These are phyloP conservation scores for Cryomyces antarcticus DNA, from an alignment of 495 filamentous ascomycete species.

Conservation along the genomic window DNA sequence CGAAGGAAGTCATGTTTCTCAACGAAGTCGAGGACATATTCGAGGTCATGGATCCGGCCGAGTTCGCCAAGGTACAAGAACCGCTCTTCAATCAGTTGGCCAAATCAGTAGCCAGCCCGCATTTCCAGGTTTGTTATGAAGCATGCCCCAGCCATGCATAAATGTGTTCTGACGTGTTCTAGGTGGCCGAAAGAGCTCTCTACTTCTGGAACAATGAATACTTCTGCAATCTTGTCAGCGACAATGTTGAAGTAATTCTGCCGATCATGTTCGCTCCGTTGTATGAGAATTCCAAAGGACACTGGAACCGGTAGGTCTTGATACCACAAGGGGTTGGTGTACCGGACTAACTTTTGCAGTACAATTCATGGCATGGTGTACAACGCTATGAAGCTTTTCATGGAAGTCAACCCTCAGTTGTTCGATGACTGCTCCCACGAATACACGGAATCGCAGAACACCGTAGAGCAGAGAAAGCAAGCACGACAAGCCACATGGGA, in stretches of 20 bases:
- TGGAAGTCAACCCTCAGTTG: constrained; percentile 97
- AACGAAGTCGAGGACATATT: constrained; percentile 99
- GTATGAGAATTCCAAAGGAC: constrained; percentile 97
- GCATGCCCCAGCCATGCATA: background rate
- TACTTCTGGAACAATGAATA: constrained; percentile 99
- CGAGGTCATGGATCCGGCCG: constrained; percentile 97
- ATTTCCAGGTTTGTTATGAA: constrained; percentile 57
- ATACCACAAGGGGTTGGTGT: background rate
- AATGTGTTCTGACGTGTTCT: constrained; percentile 1
- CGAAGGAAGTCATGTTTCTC: constrained; percentile 98
- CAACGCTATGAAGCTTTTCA: constrained; percentile 99
- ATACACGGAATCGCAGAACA: constrained; percentile 92
- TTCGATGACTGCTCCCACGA: constrained; percentile 98
- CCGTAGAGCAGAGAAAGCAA: constrained; percentile 55
- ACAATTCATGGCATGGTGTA: constrained; percentile 99
- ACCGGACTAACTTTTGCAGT: constrained; percentile 22
- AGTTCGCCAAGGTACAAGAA: constrained; percentile 97
- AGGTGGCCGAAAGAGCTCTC: constrained; percentile 87
- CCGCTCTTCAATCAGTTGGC: constrained; percentile 92
- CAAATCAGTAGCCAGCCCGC: constrained; percentile 92
- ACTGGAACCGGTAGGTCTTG: constrained; percentile 77
- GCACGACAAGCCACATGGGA: constrained; percentile 72
- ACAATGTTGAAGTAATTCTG: constrained; percentile 94
- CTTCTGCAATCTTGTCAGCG: constrained; percentile 97
- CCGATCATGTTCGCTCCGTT: constrained; percentile 99